Conservation (phyloP, 352 stramenopile genomes). For the Chrysophaeum taylorii region DNA sequence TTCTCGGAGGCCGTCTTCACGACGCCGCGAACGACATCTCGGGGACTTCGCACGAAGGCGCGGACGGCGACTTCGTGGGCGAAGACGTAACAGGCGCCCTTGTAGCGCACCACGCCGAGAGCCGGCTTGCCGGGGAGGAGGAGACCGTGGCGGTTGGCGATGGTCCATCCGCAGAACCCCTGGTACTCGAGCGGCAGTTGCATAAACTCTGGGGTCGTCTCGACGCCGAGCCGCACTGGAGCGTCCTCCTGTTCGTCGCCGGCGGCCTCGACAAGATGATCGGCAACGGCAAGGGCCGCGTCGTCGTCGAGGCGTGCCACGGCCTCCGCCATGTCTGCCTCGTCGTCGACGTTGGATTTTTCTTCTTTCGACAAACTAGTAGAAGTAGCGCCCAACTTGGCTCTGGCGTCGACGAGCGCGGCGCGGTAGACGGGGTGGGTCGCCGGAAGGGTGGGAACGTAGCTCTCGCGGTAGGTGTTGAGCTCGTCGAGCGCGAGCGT, state of each 20-base stretch:
- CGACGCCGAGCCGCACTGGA: constrained; percentile 68
- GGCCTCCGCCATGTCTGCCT: constrained; percentile 10
- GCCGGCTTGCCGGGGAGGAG: constrained; percentile 74
- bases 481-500: constrained; percentile 27
- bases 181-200: constrained; percentile 81
- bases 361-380: too few species aligned
- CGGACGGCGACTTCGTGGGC: constrained; percentile 69
- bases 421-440: constrained; percentile 23
- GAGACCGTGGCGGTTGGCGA: constrained; percentile 68
- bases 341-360: constrained; percentile 12
- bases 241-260: constrained; percentile 25
- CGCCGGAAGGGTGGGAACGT: not conserved
- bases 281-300: not conserved
- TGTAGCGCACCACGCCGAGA: constrained; percentile 74
- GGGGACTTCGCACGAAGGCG: constrained; percentile 73
- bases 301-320: constrained; percentile 18
- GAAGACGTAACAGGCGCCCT: constrained; percentile 77
- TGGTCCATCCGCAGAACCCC: constrained; percentile 80
- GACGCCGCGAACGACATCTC: constrained; percentile 58
- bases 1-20: constrained; percentile 52
- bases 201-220: constrained; percentile 82
- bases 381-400: too few species aligned
- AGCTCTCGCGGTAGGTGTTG: constrained; percentile 20
- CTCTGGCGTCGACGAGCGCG: not conserved
- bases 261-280: not conserved